These are phyloP conservation scores for Neurospora sp. DNA, from an alignment of 2,329 filamentous ascomycete genomes.

Conservation along the genomic window DNA sequence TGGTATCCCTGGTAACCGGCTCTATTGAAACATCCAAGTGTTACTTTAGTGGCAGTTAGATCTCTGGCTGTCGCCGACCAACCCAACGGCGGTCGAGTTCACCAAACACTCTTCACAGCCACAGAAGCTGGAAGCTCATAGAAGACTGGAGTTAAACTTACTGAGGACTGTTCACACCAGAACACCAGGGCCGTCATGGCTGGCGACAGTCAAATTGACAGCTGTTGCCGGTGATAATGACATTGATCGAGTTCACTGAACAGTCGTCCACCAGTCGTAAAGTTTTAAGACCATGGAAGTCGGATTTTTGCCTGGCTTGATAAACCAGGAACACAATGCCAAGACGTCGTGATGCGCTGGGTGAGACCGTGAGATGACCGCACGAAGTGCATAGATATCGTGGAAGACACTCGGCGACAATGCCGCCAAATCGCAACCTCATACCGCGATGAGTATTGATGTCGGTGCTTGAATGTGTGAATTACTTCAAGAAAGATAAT, in stretches of 20 bases:
- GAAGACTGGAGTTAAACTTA: background rate
- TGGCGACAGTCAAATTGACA: background rate
- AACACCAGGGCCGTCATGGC: too few relatives aligned
- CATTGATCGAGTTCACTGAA: background rate
- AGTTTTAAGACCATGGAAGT: background rate
- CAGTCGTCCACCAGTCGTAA: background rate
- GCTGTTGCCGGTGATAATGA: too few relatives aligned
- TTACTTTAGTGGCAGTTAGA: background rate
- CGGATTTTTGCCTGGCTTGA: background rate
- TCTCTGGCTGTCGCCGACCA: background rate
- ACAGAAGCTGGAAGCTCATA: background rate
- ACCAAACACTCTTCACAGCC: background rate
- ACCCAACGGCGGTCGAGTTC: background rate
- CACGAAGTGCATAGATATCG: background rate
- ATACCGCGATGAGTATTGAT: fast-evolving
- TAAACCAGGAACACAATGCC: too few relatives aligned
- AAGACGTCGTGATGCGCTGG: background rate
- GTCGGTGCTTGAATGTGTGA: background rate
- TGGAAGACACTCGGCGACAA: background rate
- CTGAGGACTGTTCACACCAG: background rate
- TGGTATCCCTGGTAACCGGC: background rate
- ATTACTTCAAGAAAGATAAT: too few relatives aligned
- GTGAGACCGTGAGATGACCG: background rate
- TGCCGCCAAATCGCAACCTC: background rate
- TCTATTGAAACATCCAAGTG: background rate